Evolutionary conservation across 768 basidiomycete species (phyloP).

Genomic region (Lentinula aciculospora): DNA sequence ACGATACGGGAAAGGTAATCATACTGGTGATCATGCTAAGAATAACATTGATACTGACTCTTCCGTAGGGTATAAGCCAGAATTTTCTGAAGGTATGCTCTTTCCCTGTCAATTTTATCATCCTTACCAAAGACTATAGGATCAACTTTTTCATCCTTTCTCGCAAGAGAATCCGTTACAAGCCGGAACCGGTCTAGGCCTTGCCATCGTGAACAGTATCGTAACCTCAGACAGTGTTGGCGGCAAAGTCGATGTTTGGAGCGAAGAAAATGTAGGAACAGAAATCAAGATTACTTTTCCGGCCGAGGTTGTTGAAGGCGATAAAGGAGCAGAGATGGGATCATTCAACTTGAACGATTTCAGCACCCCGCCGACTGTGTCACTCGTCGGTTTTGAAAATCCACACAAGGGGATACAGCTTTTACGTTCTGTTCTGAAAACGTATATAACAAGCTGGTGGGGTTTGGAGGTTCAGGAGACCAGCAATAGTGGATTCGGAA

Average conservation of each 20-base stretch:
- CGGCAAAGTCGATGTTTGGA: constrained; percentile 93
- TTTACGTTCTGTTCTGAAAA: constrained; percentile 52
- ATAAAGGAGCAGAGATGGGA: constrained; percentile 34
- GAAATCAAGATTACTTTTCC: constrained; percentile 85
- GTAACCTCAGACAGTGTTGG: constrained; percentile 79
- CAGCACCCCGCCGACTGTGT: constrained; percentile 43
- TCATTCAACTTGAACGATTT: constrained; percentile 39
- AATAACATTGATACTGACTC: not conserved
- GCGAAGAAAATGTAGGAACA: constrained; percentile 84
- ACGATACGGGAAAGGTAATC: constrained; percentile 82
- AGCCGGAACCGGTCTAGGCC: constrained; percentile 87
- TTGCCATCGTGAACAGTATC: constrained; percentile 94
- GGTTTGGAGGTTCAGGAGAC: constrained; percentile 45
- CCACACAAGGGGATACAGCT: constrained; percentile 63
- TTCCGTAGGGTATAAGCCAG: constrained; percentile 75
- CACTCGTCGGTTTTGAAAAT: constrained; percentile 68
- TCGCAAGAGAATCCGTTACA: constrained; percentile 95
- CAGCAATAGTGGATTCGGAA: constrained; percentile 41
- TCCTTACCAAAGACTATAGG: constrained; percentile 33
- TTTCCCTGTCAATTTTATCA: not conserved
- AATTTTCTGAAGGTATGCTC: constrained; percentile 76
- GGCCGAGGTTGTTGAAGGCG: constrained; percentile 54
- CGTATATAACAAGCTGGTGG: constrained; percentile 77
- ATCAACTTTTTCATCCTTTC: constrained; percentile 95
- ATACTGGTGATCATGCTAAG: not conserved